Conservation (phyloP, 257 asterid species). For the Fraxinus quadrangulata region DNA sequence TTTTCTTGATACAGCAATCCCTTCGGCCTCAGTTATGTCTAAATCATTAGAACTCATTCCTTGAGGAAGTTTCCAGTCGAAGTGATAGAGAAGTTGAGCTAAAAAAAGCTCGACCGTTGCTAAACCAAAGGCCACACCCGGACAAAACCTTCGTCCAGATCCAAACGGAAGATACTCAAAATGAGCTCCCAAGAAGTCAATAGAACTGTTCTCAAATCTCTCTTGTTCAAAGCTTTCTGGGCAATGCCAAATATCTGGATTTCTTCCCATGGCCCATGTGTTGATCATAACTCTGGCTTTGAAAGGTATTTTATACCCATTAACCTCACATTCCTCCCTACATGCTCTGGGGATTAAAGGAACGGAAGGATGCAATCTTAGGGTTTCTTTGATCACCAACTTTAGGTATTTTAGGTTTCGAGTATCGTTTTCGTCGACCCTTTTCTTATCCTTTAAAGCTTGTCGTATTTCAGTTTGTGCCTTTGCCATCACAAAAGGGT, state of each 20-base stretch:
- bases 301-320: slow-evolving; percentile 14
- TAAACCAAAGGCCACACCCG: slow-evolving; percentile 13
- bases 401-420: not conserved
- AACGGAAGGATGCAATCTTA: slow-evolving; percentile 1
- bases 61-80: slow-evolving; percentile 16
- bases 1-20: slow-evolving; percentile 6
- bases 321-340: not conserved
- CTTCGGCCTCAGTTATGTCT: slow-evolving; percentile 8
- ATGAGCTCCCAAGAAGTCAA: slow-evolving; percentile 12
- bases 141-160: slow-evolving; percentile 16
- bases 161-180: slow-evolving; percentile 15
- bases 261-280: slow-evolving; percentile 11
- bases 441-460: not conserved
- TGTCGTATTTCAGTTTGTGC: not conserved
- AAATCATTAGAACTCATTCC: not conserved
- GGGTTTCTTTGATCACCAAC: slow-evolving; percentile 6
- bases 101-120: slow-evolving; percentile 5
- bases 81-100: slow-evolving; percentile 18
- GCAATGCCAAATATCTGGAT: not conserved
- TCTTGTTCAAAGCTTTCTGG: slow-evolving; percentile 2
- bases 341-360: slow-evolving; percentile 9
- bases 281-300: slow-evolving; percentile 7
- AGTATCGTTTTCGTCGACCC: not conserved
- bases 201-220: not conserved
- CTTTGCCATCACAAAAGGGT: not conserved